Base-by-base conservation (phyloP, 176 grass and related monocot genomes). In the Oryza punctata region DNA sequence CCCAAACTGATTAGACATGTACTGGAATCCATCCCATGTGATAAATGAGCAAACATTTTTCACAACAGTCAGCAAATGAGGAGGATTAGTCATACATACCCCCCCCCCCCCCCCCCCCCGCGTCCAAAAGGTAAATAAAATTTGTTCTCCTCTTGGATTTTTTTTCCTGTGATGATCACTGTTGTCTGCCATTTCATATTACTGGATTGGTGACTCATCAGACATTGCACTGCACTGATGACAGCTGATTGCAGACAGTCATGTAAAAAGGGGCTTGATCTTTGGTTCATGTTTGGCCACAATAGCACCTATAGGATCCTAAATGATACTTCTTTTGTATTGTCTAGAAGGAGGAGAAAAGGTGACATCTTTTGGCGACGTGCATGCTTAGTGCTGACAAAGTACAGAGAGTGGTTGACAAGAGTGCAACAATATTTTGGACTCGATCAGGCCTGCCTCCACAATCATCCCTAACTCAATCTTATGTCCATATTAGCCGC, bases 401-500 rank as follows among this genome's bases (percentile, higher is more conserved):
- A 78, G 73, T 82, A 78, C 73, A 85, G 30, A 79, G 76, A 78
- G 73, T 81, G 67, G 78, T 86, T 86, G 82, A 75, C 63, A 75
- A 49, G 78, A 26, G 67, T 23, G 70, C 40, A 65, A 61, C 45
- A 33, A 82, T 82, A 73, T 54, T 63, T 63, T 30, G 35, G 67
- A 50, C 47, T 11, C 28, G 60, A 73, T 86, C 59, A 78, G 73
- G 15, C 67, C 73, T 90, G 38, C 57, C 83, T 78, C 67, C 78
- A 40, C 44, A 60, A 66, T 60, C 37, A 38, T 1, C 37, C 18
- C 21, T 63, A 73, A 89, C 81, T 79, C 69, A 44, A 75, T 80
- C 46, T 59, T 19, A 60, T 27, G 59, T 82, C 71, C n/a, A 27
- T 46, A 82, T 86, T 73, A 59, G 73, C 72, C 72, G 32, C 67